Base-by-base conservation (phyloP, 2,329 filamentous ascomycete species). In the Penicillium rolfsii region DNA sequence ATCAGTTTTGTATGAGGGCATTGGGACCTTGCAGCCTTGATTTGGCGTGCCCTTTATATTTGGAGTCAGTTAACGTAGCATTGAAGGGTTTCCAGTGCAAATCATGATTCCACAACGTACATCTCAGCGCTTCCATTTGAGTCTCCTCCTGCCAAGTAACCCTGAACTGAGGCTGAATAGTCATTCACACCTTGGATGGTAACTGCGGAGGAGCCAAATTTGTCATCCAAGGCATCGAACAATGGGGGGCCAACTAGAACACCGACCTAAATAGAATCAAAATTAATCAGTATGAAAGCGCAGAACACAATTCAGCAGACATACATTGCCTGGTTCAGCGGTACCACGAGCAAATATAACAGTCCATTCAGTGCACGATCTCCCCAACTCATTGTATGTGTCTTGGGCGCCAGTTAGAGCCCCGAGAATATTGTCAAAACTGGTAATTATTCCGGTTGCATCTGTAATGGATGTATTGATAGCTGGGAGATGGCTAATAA, bases 1-100 rank as follows among this genome's bases (percentile, higher is more conserved):
- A 67, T 66, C 7, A 67, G 36, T 40, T 67, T 66, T 24, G 65
- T 67, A n/a, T 63, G 46, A 24, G 65, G 60, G 58, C 65, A 67
- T 40, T 61, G 40, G 5, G 64, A 57, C 36, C 59, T 38, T 35
- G 59, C 65, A 9, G 57, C 16, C 16, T 52, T 45, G 40, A 67
- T 66, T 22, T 66, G 60, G 2, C 52, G 57, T 14, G 65, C 65
- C 65, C 65, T 67, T 45, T 49, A 7, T n/a, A 22, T 5, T 19
- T 36, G 12, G 22, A 22, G 30, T 52, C 12, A 52, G 49, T n/a
- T 35, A 14, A 6, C 14, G 12, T 14, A 14, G 0, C 9, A 30
- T 49, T 49, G 8, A 4, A 49, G 4, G 0, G 9, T 9, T 50
- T 38, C 11, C 24, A 24, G 6, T 38, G 8, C 3, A 6, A 2